These are phyloP conservation scores for Cornus controversa DNA, from an alignment of 148 eudicot species.

Conservation along the genomic window DNA sequence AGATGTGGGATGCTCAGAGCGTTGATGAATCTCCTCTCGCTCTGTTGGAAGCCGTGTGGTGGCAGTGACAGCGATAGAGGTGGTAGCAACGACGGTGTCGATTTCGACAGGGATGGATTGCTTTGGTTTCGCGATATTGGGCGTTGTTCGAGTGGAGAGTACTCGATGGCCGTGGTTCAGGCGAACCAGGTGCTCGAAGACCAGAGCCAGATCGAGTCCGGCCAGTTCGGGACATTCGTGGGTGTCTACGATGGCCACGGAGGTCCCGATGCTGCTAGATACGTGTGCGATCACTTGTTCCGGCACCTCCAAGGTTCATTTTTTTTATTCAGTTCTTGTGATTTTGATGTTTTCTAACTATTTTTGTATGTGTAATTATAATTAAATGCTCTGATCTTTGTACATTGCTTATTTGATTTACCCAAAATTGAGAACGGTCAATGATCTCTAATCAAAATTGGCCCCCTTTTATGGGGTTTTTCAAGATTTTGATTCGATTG, in stretches of 20 bases:
- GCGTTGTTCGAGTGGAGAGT: conserved; percentile 41
- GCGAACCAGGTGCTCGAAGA: conserved; percentile 68
- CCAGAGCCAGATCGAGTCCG: conserved; percentile 63
- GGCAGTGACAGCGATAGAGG: conserved; percentile 27
- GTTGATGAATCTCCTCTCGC: conserved; percentile 62
- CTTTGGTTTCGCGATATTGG: conserved; percentile 49
- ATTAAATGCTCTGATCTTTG: not conserved
- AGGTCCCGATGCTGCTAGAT: conserved; percentile 67
- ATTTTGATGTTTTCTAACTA: not conserved
- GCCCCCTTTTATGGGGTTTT: not conserved
- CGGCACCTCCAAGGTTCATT: conserved; percentile 51
- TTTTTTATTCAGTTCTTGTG: not conserved
- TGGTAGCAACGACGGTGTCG: conserved; percentile 7
- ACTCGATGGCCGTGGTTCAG: conserved; percentile 68
- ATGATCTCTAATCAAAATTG: not conserved
- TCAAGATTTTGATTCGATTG: not conserved
- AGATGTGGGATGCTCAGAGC: conserved; percentile 71
- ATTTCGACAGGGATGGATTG: conserved; percentile 39
- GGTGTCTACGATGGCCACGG: conserved; percentile 83
- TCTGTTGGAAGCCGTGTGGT: conserved; percentile 60
- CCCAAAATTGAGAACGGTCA: not conserved
- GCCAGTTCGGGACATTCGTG: conserved; percentile 57
- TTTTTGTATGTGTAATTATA: not conserved
- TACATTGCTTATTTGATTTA: not conserved
- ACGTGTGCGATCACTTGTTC: conserved; percentile 56